phyloP scores from a whole-genome alignment of 208 protist genomes.

The Leishmania amazonensis region DNA sequence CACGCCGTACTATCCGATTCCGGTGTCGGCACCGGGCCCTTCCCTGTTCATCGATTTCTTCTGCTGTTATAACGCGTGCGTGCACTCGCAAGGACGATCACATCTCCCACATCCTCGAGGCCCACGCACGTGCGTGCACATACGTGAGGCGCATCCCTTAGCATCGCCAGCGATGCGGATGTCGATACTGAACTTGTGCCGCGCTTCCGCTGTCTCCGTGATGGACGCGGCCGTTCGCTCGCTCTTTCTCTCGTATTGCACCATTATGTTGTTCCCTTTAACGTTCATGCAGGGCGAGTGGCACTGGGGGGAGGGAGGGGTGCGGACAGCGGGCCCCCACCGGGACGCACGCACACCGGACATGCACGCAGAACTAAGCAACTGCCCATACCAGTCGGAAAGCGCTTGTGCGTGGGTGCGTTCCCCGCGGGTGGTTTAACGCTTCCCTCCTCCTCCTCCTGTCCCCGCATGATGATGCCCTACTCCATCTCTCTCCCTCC shows the following conservation, averaged over 20 bases:
- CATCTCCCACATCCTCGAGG: neutral
- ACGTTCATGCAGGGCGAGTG: neutral
- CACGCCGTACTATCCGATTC: neutral
- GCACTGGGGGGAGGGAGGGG: neutral
- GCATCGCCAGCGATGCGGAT: neutral
- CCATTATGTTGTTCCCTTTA: neutral
- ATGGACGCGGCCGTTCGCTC: neutral
- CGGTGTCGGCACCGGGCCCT: neutral
- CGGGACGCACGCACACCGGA: neutral
- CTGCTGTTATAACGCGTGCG: neutral
- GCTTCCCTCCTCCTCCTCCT: neutral
- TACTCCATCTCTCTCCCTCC: neutral
- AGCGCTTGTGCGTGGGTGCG: neutral
- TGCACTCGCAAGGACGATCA: neutral
- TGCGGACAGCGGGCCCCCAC: neutral
- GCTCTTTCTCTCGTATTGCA: neutral
- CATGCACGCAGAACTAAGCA: slow-evolving; percentile 3
- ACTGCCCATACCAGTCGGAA: neutral
- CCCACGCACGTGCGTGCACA: neutral
- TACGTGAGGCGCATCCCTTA: neutral
- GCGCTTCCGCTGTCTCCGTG: neutral
- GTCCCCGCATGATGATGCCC: neutral
- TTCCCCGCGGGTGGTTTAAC: neutral
- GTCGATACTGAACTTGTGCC: too few relatives aligned
- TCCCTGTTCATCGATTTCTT: neutral